Conservation (phyloP, 345 rosid species). For the Citrus maxima region DNA sequence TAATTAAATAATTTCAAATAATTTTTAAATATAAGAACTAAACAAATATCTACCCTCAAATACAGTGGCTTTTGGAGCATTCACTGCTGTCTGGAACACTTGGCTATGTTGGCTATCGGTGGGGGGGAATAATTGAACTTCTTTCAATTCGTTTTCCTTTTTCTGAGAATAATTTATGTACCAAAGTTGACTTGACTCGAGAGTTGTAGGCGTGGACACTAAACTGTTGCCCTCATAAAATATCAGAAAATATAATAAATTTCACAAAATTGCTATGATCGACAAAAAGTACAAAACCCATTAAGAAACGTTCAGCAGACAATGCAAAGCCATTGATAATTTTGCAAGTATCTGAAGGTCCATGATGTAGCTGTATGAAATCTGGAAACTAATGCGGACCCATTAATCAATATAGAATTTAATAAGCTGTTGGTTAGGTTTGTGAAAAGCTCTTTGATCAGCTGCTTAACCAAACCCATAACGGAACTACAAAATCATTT, state of each 20-base stretch:
- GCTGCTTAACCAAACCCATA: neutral
- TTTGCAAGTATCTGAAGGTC: neutral
- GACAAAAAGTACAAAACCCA: neutral
- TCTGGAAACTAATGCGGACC: neutral
- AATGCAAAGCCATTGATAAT: neutral
- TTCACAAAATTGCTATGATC: neutral
- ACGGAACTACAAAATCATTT: neutral
- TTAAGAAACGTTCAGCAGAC: no score
- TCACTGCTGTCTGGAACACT: no score
- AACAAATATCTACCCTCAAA: no score
- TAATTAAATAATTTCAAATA: no score
- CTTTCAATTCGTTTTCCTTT: no score
- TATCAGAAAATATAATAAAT: neutral
- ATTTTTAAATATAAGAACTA: no score
- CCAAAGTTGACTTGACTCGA: no score
- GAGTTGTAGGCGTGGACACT: neutral
- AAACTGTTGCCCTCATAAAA: neutral
- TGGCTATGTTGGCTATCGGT: no score
- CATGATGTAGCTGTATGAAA: neutral
- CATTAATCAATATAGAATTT: neutral
- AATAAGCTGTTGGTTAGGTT: neutral
- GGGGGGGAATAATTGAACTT: no score
- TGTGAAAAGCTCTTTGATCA: neutral
- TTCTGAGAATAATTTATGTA: no score
- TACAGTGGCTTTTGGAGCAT: no score